Base-by-base conservation (phyloP, 768 basidiomycete species). In the Sporobolomyces pararoseus region DNA sequence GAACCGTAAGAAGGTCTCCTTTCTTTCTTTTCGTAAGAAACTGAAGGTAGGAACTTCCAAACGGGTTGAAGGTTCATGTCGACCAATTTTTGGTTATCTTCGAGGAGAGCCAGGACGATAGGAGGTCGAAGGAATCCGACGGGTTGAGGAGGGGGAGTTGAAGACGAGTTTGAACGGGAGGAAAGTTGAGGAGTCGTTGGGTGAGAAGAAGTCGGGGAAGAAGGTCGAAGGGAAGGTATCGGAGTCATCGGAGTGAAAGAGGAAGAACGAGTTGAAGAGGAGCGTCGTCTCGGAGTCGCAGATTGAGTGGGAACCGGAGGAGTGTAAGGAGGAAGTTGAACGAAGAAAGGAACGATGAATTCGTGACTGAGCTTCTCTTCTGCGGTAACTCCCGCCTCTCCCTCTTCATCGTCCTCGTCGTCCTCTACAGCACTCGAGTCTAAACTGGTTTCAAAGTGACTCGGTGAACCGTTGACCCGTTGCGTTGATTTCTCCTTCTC, bases 41-140 rank as follows among this genome's bases (percentile, higher is more conserved):
- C 62, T 17, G 60, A 50, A 7, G 72, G 72, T 80, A 55, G 82
- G 75, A 37, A 86, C 84, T 66, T 84, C 82, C 51, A 90, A 81
- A 62, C 89, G 78, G 63, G 88, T 86, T 53, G 29, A 58, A 65
- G 52, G 54, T 65, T 70, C 69, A 74, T 76, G 29, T 47, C 19
- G 39, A 65, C 34, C 58, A 73, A 66, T 35, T 88, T 82, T 27
- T 67, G 72, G 55, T 79, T 78, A 65, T 79, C 77, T 13, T 73
- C 69, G 21, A 73, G 42, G 10, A 81, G 60, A 19, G 75, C 75
- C 23, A 64, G 67, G 21, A 82, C 66, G 27, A 82, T 76, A 3
- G 73, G 58, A 0, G 78, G 80, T 21, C 80, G 73, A 0, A 83
- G 71, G 59, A 82, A 78, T 10, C 82, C 82, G 32, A 87, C 80